Conservation (phyloP, 257 asterid genomes). For the Fraxinus anomala region DNA sequence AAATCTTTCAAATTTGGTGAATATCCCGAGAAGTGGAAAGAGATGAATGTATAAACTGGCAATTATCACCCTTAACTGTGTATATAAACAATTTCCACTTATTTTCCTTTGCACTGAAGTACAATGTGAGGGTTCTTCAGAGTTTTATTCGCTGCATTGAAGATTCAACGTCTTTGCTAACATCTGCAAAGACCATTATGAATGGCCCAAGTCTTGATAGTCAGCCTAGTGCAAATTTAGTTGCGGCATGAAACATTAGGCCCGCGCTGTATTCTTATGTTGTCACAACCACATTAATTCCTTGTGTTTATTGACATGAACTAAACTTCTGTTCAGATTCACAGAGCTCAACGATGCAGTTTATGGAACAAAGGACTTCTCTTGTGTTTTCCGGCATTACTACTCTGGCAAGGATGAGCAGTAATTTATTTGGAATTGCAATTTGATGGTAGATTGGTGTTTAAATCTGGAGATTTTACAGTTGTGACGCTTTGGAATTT, state of each 20-base stretch:
- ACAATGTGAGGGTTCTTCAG: background rate
- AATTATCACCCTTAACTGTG: background rate
- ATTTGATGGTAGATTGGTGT: background rate
- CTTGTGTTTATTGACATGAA: background rate
- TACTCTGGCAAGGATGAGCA: conserved; percentile 71
- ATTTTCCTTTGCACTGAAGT: background rate
- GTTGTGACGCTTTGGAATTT: too few species aligned
- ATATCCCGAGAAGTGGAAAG: background rate
- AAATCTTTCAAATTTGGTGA: background rate
- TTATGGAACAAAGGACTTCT: conserved; percentile 66
- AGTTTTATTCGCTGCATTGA: background rate
- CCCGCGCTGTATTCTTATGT: background rate
- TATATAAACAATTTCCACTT: background rate
- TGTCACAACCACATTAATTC: background rate
- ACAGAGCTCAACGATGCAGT: conserved; percentile 65
- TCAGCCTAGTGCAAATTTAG: background rate
- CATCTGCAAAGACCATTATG: background rate
- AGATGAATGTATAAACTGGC: background rate
- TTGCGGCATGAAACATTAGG: background rate
- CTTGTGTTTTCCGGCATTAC: conserved; percentile 83
- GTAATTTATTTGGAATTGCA: conserved; percentile 4
- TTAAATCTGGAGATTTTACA: background rate
- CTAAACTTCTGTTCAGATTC: conserved; percentile 51
- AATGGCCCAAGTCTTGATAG: background rate
- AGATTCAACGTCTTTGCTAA: background rate